Percentiles rank a stretch among this genome's conserved stretches.
phyloP scores from a whole-genome alignment of 2,329 filamentous ascomycete genomes.

The Passalora sequoiae region DNA sequence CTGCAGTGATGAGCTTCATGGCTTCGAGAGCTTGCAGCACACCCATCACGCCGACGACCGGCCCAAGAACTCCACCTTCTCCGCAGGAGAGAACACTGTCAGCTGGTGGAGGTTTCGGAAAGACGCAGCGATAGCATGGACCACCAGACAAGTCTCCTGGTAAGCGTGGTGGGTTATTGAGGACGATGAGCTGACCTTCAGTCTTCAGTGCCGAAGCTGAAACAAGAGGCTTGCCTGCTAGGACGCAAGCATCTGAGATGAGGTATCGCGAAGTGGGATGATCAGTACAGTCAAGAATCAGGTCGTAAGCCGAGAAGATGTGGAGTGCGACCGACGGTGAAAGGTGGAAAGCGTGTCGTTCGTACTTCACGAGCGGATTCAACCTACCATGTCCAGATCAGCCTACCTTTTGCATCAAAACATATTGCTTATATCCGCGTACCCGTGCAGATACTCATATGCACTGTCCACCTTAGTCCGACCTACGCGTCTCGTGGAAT shows the following conservation, averaged over 20 bases:
- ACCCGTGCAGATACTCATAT: conserved; percentile 41
- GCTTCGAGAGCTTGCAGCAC: conserved; percentile 85
- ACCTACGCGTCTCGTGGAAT: conserved; percentile 65
- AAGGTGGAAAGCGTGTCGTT: conserved; percentile 60
- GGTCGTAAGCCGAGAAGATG: conserved; percentile 66
- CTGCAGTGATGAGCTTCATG: conserved; percentile 68
- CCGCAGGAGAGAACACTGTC: conserved; percentile 80
- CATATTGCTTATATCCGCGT: conserved; percentile 27
- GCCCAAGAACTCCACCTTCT: conserved; percentile 86
- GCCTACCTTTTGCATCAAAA: conserved; percentile 1
- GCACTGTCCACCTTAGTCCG: conserved; percentile 75
- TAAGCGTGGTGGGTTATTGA: conserved; percentile 70
- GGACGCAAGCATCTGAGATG: conserved; percentile 81
- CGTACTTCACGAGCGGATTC: conserved; percentile 66
- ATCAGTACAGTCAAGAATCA: conserved; percentile 93
- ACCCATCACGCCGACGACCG: conserved; percentile 90
- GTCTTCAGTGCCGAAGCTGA: conserved; percentile 85
- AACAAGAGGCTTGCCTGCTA: conserved; percentile 72
- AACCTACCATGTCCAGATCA: conserved; percentile 36
- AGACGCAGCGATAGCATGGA: conserved; percentile 91
- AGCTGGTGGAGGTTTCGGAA: conserved; percentile 78
- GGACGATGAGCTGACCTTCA: conserved; percentile 82
- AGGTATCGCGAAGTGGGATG: conserved; percentile 87
- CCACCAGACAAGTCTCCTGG: conserved; percentile 58
- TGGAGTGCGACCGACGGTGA: conserved; percentile 61